These are phyloP conservation scores for Coccomyxa subellipsoidea DNA, from an alignment of 163 green algal species.

Conservation along the genomic window DNA sequence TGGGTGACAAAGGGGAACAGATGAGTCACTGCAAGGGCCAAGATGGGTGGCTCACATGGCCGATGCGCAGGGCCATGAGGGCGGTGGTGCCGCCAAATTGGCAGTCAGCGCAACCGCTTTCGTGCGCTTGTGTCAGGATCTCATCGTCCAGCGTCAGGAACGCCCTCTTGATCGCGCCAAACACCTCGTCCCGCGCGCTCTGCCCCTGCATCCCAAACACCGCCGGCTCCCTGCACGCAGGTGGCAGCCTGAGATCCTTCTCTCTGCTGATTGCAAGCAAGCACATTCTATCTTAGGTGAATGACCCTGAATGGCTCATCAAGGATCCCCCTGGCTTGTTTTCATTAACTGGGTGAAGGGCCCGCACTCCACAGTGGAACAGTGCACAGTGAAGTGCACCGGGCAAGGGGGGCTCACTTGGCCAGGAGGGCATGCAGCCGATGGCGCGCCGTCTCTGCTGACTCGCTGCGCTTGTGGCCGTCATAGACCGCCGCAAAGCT, in stretches of 20 bases:
- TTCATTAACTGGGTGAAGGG: neutral
- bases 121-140: neutral
- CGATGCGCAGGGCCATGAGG: conserved; percentile 7
- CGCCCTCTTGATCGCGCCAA: neutral
- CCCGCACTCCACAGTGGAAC: too few species aligned
- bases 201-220: neutral
- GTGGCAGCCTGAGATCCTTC: neutral
- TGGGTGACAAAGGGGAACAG: too few species aligned
- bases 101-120: neutral
- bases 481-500: neutral
- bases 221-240: neutral
- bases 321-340: neutral
- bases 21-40: neutral
- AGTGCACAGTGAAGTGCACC: neutral
- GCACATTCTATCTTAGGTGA: neutral
- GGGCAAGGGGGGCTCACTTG: neutral
- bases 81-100: conserved; percentile 9
- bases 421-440: neutral
- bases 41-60: neutral
- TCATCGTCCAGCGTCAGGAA: conserved; percentile 4
- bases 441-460: neutral
- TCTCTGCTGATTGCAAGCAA: too few species aligned
- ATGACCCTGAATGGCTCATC: neutral
- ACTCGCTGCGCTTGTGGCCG: conserved; percentile 4
- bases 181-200: neutral